These are phyloP conservation scores for Penicillium brevicompactum DNA, from an alignment of 2,329 filamentous ascomycete species.

Conservation along the genomic window DNA sequence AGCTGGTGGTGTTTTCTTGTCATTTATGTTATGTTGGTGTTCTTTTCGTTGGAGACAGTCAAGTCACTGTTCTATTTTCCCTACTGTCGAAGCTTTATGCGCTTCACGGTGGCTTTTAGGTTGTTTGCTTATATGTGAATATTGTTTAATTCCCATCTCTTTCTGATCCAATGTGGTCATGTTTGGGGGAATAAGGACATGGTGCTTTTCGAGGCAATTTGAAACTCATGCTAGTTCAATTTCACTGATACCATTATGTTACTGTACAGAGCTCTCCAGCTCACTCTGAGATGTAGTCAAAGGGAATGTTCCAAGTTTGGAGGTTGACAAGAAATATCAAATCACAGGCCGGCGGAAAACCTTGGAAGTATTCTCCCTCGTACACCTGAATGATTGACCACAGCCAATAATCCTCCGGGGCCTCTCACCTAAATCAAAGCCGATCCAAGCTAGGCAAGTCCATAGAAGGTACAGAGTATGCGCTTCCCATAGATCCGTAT, in stretches of 20 bases:
- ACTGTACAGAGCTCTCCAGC: not conserved
- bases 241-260: not conserved
- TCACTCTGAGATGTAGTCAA: not conserved
- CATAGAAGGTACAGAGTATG: not conserved
- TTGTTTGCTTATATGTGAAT: not conserved
- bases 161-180: not conserved
- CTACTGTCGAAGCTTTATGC: not conserved
- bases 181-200: not conserved
- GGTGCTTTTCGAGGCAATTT: not conserved
- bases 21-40: not conserved
- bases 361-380: too few species aligned
- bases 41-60: not conserved
- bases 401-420: not conserved
- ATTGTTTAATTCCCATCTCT: not conserved
- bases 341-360: too few species aligned
- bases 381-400: not conserved
- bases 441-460: not conserved
- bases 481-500: not conserved
- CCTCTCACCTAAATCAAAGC: not conserved
- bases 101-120: not conserved
- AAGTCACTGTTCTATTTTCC: not conserved
- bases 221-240: not conserved
- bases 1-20: constrained; percentile 9
- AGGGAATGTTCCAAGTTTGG: too few species aligned
- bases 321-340: too few species aligned